Percentiles rank a stretch among this genome's conserved stretches.
phyloP scores from a whole-genome alignment of 768 basidiomycete genomes.

The Dendrothele bispora region DNA sequence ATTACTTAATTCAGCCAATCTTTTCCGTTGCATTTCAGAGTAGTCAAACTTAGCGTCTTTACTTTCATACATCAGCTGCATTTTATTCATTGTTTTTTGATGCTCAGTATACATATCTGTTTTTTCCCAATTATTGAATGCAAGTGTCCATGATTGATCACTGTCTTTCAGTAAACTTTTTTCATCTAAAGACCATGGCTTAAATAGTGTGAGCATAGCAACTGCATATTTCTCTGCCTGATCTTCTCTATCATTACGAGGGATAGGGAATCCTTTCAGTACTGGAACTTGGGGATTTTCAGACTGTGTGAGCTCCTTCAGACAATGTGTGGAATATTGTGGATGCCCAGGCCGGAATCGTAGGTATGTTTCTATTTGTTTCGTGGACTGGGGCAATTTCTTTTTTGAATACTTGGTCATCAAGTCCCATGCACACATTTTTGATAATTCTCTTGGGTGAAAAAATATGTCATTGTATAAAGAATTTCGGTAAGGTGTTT shows the following conservation, averaged over 20 bases:
- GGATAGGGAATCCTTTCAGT: background rate
- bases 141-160: background rate
- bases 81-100: background rate
- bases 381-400: background rate
- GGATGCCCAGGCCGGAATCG: background rate
- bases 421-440: background rate
- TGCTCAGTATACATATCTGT: too few species aligned
- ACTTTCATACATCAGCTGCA: background rate
- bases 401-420: background rate
- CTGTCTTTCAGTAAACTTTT: background rate
- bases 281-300: background rate
- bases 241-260: background rate
- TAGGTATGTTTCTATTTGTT: background rate
- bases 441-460: background rate
- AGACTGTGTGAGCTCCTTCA: background rate
- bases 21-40: background rate
- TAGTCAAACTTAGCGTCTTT: background rate
- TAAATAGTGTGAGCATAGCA: background rate
- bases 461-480: background rate
- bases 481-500: too few species aligned
- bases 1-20: background rate
- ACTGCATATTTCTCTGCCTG: background rate
- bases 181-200: background rate
- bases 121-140: too few species aligned
- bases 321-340: background rate